A percentile compares a stretch with the other conserved stretches of the same genome.
These are phyloP conservation scores for Pseudogymnoascus sp. DNA, from an alignment of 2,329 filamentous ascomycete species.

Conservation along the genomic window DNA sequence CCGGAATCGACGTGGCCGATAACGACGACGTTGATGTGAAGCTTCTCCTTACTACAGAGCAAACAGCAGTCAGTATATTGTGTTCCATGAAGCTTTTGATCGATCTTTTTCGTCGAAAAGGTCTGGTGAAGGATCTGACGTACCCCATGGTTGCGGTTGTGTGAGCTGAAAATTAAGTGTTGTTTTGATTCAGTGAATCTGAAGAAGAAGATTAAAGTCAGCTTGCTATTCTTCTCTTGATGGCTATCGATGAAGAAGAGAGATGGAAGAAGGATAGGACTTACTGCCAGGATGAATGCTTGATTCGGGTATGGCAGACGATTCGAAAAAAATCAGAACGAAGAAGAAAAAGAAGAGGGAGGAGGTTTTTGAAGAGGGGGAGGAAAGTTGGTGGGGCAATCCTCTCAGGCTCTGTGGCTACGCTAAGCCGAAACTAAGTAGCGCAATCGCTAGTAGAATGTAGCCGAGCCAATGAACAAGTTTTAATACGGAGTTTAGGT, in stretches of 20 bases:
- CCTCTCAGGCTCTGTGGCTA: slow-evolving; percentile 3
- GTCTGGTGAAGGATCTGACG: slow-evolving; percentile 18
- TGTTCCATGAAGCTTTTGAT: slow-evolving; percentile 16
- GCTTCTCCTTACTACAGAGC: slow-evolving; percentile 77
- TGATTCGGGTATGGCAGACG: slow-evolving; percentile 12
- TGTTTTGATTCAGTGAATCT: slow-evolving; percentile 8
- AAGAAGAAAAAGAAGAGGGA: slow-evolving; percentile 11
- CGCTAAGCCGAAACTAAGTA: not conserved
- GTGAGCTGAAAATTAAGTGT: slow-evolving; percentile 9
- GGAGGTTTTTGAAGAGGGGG: slow-evolving; percentile 10
- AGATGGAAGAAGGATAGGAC: not conserved
- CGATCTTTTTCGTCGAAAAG: slow-evolving; percentile 16
- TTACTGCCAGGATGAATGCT: slow-evolving; percentile 11
- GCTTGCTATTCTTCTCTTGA: slow-evolving; percentile 1
- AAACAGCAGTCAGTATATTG: slow-evolving; percentile 22
- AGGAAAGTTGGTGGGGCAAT: slow-evolving; percentile 11
- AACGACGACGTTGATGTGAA: slow-evolving; percentile 96
- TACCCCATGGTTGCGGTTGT: slow-evolving; percentile 30
- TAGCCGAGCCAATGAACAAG: slow-evolving; percentile 1
- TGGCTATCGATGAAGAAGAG: not conserved
- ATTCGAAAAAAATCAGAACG: slow-evolving; percentile 9
- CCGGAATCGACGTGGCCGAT: slow-evolving; percentile 99
- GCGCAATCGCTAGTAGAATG: slow-evolving; percentile 2
- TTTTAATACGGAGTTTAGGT: slow-evolving; percentile 1
- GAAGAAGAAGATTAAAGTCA: not conserved